Base-by-base conservation (phyloP, 441 rosid species). In the Viola pubescens region DNA sequence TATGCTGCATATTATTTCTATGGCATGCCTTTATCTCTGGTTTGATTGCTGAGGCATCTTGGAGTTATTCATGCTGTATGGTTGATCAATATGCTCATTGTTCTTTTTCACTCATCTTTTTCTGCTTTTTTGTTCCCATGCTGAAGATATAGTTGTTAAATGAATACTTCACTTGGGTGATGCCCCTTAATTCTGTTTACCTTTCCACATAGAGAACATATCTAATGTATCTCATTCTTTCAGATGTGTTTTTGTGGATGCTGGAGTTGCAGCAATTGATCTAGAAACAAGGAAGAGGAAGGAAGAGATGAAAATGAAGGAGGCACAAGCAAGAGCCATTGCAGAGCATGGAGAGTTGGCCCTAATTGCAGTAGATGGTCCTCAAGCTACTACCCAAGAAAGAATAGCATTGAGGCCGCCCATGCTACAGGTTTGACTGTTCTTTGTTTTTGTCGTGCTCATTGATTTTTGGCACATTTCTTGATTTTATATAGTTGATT, bases 191-290 rank as follows among this genome's bases (percentile, higher is more conserved):
- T 26, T 26, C 34, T 26, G 34, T 26, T 26, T 1, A 26, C 34
- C 3, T 26, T 1, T 26, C 34, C 34, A 26, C 3, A 2, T 26
- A 26, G 34, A 2, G 44, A 7, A 49, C 51, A 40, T 47, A 39
- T 49, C 56, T 58, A 60, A 70, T 13, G 44, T 74, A 42, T 55
- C 52, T 59, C 55, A 11, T 6, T 52, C 73, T 58, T 79, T 58
- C 80, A 90, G 99, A 75, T 88, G 97, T 78, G 96, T 94, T 54
- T 94, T 88, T 77, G 97, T 94, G 61, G 97, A 94, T 70, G 95
- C 94, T 60, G 99, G 99, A 69, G 86, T 94, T 72, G 79, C 97
- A 48, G 85, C 86, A 50, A 78, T 90, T 62, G 99, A 94, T 74
- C 58, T 90, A 63, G 99, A 90, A 82, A 88, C 91, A 39, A 82